Evolutionary conservation across 2,329 filamentous ascomycete genomes (phyloP).

Genomic region (Alternaria panax): DNA sequence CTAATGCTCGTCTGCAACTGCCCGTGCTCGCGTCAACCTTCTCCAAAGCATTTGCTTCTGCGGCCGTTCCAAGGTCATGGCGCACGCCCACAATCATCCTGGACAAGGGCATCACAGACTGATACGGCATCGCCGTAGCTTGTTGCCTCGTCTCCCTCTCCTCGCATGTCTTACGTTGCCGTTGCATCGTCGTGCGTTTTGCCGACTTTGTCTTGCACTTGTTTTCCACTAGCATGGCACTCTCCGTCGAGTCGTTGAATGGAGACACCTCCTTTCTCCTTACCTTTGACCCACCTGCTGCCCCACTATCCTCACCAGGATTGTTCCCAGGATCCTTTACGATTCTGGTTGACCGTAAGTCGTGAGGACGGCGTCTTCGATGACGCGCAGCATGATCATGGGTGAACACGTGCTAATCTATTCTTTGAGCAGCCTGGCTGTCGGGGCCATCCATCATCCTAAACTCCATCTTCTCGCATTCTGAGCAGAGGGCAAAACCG

Average conservation of each 20-base stretch:
- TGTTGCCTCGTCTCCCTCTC: slow-evolving; percentile 2
- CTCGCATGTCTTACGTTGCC: slow-evolving; percentile 6
- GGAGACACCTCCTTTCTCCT: slow-evolving; percentile 71
- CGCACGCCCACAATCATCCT: slow-evolving; percentile 10
- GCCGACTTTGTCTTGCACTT: slow-evolving; percentile 5
- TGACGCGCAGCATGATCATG: background rate
- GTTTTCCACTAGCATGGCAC: slow-evolving; percentile 59
- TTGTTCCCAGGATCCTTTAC: slow-evolving; percentile 63
- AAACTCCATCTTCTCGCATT: slow-evolving; percentile 67
- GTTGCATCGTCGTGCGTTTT: slow-evolving; percentile 7
- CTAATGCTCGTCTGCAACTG: slow-evolving; percentile 12
- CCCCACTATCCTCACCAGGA: slow-evolving; percentile 49
- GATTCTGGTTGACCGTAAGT: slow-evolving; percentile 68
- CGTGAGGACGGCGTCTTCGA: background rate
- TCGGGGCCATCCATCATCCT: slow-evolving; percentile 66
- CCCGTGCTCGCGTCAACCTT: slow-evolving; percentile 17
- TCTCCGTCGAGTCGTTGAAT: slow-evolving; percentile 70
- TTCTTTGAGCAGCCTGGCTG: slow-evolving; percentile 62
- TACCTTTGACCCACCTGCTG: slow-evolving; percentile 65
- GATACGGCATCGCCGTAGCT: slow-evolving; percentile 5
- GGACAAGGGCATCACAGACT: slow-evolving; percentile 17
- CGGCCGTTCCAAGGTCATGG: slow-evolving; percentile 8
- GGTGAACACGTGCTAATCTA: slow-evolving; percentile 8
- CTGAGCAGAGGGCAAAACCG: slow-evolving; percentile 62
- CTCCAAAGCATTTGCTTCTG: slow-evolving; percentile 11